phyloP scores from a whole-genome alignment of 2,329 filamentous ascomycete species.

The Helminthosporium solani region DNA sequence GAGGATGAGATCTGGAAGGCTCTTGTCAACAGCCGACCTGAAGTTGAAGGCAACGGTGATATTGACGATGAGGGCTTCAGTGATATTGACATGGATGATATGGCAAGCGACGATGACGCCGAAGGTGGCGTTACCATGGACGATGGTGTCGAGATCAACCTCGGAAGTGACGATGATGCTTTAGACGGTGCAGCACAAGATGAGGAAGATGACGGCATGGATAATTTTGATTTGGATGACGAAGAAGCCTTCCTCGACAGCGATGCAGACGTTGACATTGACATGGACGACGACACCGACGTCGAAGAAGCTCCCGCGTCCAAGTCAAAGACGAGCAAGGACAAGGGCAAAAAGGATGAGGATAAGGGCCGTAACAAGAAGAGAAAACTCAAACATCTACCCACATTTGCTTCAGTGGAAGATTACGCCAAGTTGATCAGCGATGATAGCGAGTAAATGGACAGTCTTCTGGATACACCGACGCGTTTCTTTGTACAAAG shows the following conservation, averaged over 20 bases:
- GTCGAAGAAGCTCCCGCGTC: slow-evolving; percentile 46
- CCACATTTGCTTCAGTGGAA: slow-evolving; percentile 88
- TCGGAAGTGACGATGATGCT: slow-evolving; percentile 51
- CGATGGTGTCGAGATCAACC: slow-evolving; percentile 46
- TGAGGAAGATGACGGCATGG: slow-evolving; percentile 40
- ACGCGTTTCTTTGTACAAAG: background rate
- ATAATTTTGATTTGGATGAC: slow-evolving; percentile 50
- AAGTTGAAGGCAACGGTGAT: slow-evolving; percentile 68
- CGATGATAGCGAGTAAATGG: slow-evolving; percentile 49
- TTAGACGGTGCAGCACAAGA: slow-evolving; percentile 48
- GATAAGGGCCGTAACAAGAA: slow-evolving; percentile 60
- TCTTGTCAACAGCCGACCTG: slow-evolving; percentile 76
- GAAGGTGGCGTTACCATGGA: slow-evolving; percentile 44
- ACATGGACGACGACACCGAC: slow-evolving; percentile 44
- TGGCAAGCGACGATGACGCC: slow-evolving; percentile 46
- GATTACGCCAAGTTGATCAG: slow-evolving; percentile 88
- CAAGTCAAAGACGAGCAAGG: slow-evolving; percentile 36
- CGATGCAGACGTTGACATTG: slow-evolving; percentile 56
- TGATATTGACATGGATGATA: slow-evolving; percentile 53
- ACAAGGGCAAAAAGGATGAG: slow-evolving; percentile 41
- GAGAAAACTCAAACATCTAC: slow-evolving; percentile 84
- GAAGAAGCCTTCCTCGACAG: slow-evolving; percentile 58
- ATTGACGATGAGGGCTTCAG: slow-evolving; percentile 55
- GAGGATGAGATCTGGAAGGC: slow-evolving; percentile 92
- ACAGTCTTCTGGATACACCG: slow-evolving; percentile 3